Evolutionary conservation across 208 protist genomes (phyloP), one percentile per base, ranked within the genome.

Genomic region (Leishmania mexicana): DNA sequence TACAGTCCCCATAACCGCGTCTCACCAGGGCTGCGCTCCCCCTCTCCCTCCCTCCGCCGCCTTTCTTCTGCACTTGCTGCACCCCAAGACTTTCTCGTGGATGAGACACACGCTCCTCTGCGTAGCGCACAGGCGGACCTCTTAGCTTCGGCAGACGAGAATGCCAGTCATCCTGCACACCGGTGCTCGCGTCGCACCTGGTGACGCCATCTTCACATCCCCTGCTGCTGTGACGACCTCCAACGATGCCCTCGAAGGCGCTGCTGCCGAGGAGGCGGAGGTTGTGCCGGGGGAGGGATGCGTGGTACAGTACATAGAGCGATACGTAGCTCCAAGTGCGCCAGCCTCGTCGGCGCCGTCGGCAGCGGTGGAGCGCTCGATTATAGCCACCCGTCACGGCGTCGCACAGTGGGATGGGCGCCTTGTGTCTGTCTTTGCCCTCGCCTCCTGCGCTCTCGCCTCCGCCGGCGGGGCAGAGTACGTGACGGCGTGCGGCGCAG

Each of bases 331-430:
- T 6, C 40, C 73, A 31, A 21, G 42, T 5, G 49, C 60, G 6
- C 24, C 42, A 45, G 45, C 73, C 53, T 28, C 24, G 28, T 31
- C 21, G 72, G 8, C 40, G 2, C 6, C 40, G 5, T 24, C 24
- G 15, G 4, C 47, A 13, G 21, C 53, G 60, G 76, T 84, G 64
- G 62, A 77, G 81, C 88, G 84, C 3, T 76, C 76, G 38, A 84
- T 95, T 47, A 76, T 95, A 7, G 79, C 93, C 19, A 82, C 85
- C 11, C 83, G 84, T 2, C 81, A 93, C 13, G 93, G 93, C 45
- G 77, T 94, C 28, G 92, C 91, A 40, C 93, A 96, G 87, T 95
- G 93, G 92, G 90, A 92, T 42, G 93, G 87, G n/a, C 78, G 71
- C 49, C 77, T 78, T 38, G 85, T 96, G 28, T 87, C 87, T 0